phyloP scores from a whole-genome alignment of 257 asterid species.

The Rauvolfia tetraphylla region DNA sequence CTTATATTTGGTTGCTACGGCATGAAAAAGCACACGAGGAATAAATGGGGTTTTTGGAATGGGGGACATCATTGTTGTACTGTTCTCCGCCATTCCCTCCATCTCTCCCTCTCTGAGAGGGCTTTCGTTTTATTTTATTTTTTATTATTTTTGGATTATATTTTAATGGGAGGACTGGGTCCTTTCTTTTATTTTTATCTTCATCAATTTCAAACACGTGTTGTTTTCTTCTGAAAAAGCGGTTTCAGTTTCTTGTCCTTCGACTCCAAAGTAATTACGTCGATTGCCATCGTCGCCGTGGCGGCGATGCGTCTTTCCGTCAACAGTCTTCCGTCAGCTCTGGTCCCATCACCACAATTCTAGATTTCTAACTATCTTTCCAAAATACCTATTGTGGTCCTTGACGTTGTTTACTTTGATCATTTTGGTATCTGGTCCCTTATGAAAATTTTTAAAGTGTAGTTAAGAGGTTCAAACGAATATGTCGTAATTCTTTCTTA shows the following conservation, averaged over 20 bases:
- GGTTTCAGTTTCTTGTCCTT: slow-evolving; percentile 27
- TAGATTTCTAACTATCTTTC: no score
- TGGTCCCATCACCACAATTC: no score
- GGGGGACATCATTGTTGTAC: neutral
- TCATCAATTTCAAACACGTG: slow-evolving; percentile 49
- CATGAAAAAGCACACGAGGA: slow-evolving; percentile 51
- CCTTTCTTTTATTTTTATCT: neutral
- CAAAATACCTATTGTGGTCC: no score
- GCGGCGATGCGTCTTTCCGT: neutral
- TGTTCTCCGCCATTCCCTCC: neutral
- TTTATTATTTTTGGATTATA: neutral
- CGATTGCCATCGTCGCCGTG: neutral
- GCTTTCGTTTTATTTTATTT: no score
- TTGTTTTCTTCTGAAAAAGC: slow-evolving; percentile 20
- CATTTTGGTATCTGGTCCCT: no score
- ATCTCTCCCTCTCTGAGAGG: no score
- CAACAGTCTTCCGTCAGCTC: neutral
- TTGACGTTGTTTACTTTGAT: no score
- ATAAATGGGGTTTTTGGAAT: slow-evolving; percentile 32
- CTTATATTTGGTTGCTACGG: neutral
- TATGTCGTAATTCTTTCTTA: no score
- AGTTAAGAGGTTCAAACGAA: no score
- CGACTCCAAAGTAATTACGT: slow-evolving; percentile 17
- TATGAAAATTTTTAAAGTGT: no score
- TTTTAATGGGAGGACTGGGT: neutral